phyloP scores from a whole-genome alignment of 2,329 filamentous ascomycete species.

The Keithomyces neogunnii region DNA sequence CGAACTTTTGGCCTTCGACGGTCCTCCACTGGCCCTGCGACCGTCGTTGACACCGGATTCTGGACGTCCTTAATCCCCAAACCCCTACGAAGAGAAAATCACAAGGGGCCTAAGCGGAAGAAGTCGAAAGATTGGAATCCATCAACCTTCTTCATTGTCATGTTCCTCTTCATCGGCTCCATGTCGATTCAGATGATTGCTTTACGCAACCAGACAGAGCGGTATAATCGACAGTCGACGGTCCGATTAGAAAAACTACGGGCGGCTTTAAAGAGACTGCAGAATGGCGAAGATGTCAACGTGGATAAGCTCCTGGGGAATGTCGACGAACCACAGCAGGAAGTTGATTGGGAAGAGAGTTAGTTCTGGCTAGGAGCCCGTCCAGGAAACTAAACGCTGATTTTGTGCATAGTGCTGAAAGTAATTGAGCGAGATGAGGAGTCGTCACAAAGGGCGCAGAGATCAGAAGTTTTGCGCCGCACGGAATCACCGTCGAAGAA shows the following conservation, averaged over 20 bases:
- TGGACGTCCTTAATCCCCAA: constrained; percentile 66
- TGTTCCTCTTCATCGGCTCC: constrained; percentile 82
- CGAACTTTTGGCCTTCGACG: constrained; percentile 14
- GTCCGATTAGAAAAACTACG: constrained; percentile 67
- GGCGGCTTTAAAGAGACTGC: constrained; percentile 65
- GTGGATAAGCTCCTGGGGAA: constrained; percentile 73
- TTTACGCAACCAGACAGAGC: constrained; percentile 64
- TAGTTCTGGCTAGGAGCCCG: constrained; percentile 17
- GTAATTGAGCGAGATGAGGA: constrained; percentile 59
- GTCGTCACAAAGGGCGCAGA: constrained; percentile 15
- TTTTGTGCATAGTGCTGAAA: constrained; percentile 42
- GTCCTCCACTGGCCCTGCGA: constrained; percentile 35
- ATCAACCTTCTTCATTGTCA: constrained; percentile 72
- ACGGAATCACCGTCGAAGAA: constrained; percentile 5
- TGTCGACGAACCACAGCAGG: constrained; percentile 61
- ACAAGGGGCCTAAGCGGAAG: constrained; percentile 30
- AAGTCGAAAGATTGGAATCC: constrained; percentile 63
- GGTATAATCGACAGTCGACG: constrained; percentile 68
- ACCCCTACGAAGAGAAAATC: constrained; percentile 42
- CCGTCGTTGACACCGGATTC: constrained; percentile 49
- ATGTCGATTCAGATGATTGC: constrained; percentile 91
- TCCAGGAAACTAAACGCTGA: constrained; percentile 9
- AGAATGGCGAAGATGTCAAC: constrained; percentile 70
- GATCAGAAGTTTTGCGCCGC: neutral
- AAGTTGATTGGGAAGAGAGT: constrained; percentile 86